A percentile compares a stretch with the other conserved stretches of the same genome.
Evolutionary conservation across 1,284 basidiomycete genomes (phyloP).

Genomic region (Sporisorium sorghi): DNA sequence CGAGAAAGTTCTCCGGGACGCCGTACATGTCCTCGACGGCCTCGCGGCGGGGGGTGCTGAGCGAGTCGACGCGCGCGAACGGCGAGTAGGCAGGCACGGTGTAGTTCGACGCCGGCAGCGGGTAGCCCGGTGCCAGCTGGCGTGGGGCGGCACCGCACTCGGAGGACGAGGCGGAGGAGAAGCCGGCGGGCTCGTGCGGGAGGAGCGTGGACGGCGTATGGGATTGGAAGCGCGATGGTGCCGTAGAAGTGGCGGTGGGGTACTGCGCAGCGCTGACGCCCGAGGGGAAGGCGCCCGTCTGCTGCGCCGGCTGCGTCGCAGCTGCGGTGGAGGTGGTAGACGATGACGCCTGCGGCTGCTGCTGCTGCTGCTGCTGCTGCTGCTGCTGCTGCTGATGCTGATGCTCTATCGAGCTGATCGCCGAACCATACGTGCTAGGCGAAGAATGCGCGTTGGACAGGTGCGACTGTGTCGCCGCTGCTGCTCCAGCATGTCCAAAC

Average conservation of each 20-base stretch:
- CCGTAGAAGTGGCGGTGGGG: conserved; percentile 1
- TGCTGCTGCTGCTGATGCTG: conserved; percentile 1
- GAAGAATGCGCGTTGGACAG: conserved; percentile 31
- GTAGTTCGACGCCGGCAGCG: conserved; percentile 52
- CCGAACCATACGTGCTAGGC: conserved; percentile 28
- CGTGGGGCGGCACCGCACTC: conserved; percentile 19
- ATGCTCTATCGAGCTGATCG: conserved; percentile 30
- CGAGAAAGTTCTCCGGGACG: conserved; percentile 87
- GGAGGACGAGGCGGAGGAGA: conserved; percentile 13
- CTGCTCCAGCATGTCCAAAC: conserved; percentile 6
- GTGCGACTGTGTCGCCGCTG: conserved; percentile 10
- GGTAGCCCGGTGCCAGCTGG: conserved; percentile 54
- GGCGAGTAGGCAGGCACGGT: conserved; percentile 63
- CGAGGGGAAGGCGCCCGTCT: conserved; percentile 30
- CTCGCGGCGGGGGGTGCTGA: conserved; percentile 50
- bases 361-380: conserved; percentile 11
- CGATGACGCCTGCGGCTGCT: conserved; percentile 1
- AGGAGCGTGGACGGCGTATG: conserved; percentile 52
- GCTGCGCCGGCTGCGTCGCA: background rate
- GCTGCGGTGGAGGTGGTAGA: conserved; percentile 3
- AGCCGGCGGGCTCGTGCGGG: conserved; percentile 36
- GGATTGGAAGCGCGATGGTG: conserved; percentile 43
- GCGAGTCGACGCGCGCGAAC: conserved; percentile 65
- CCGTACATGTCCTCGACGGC: conserved; percentile 94
- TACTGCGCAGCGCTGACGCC: conserved; percentile 14